Base-by-base conservation (phyloP, 2,329 filamentous ascomycete genomes). In the Arthrobotrys conoides region DNA sequence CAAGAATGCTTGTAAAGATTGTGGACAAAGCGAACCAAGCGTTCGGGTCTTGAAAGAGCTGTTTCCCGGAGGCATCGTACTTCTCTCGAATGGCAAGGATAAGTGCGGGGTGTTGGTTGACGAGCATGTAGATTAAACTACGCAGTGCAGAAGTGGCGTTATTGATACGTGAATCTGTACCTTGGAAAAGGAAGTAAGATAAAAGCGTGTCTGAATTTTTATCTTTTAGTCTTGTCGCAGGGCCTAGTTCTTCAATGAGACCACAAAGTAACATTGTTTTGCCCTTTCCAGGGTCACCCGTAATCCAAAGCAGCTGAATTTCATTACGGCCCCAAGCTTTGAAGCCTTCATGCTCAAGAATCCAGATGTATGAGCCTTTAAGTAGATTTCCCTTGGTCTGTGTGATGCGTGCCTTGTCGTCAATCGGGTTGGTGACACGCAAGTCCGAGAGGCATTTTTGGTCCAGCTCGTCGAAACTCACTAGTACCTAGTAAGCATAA, bases 201-300 rank as follows among this genome's bases (percentile, higher is more conserved):
- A 36, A 24, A 0, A 65, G 20, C 8, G 14, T 55, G 2, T 33
- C n/a, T 6, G 38, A 6, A 9, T 30, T 22, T n/a, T 24, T 18
- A 12, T 18, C 24, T 0, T 27, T 12, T n/a, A 36, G 24, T 10
- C n/a, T 48, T 38, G 51, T 41, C 10, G 53, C 12, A 3, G 53
- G 53, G 0, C n/a, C 27, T 12, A 72, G 10, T 36, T 85, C 81
- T 71, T 85, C 66, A 48, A 86, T 83, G 38, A 86, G 84, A 1
- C 84, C 84, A 12, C 83, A 84, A 0, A 86, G 64, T 0, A 86
- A 79, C 84, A 87, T 86, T 0, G 85, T 87, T 80, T 87, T 87
- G 2, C 85, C 86, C 41, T 85, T 86, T 1, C 86, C 85, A 0
- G 85, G 83, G 51, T 83, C 83, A 0, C 84, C 84, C 18, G 80